These are phyloP conservation scores for Neurospora africana DNA, from an alignment of 495 filamentous ascomycete species.

Conservation along the genomic window DNA sequence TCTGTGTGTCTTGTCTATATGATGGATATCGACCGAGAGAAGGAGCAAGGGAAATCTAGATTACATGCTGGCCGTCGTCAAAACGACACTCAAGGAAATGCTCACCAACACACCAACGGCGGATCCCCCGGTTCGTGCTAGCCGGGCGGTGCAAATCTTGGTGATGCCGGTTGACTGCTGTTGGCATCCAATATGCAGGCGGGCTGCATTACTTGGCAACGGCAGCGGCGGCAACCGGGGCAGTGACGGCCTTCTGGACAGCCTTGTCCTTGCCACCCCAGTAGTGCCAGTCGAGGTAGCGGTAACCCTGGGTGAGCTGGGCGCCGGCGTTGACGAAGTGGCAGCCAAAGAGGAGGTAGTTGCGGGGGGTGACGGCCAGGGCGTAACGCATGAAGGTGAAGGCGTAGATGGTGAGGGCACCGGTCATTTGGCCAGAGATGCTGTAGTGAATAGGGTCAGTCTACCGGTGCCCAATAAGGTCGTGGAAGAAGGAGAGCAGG, in stretches of 20 bases:
- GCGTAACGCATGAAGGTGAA: conserved; percentile 94
- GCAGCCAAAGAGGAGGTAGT: conserved; percentile 89
- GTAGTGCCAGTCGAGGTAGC: conserved; percentile 52
- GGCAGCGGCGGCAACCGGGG: neutral
- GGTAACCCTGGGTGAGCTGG: conserved; percentile 66
- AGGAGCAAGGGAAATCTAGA: neutral
- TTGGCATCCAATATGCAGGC: neutral
- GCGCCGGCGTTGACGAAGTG: conserved; percentile 71
- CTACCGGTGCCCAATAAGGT: too few species aligned
- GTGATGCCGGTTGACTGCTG: neutral
- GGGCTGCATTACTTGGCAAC: neutral
- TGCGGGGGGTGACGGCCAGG: conserved; percentile 77
- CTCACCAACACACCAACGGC: neutral
- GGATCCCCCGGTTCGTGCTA: neutral
- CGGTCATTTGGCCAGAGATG: conserved; percentile 88
- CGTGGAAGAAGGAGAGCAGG: too few species aligned
- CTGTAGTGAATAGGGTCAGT: too few species aligned
- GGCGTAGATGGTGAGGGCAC: conserved; percentile 71
- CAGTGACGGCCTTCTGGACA: neutral
- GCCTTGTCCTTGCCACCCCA: conserved; percentile 36
- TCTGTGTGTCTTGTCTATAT: neutral
- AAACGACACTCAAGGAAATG: neutral
- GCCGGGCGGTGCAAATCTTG: neutral
- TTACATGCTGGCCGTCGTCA: neutral
- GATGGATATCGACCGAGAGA: neutral